These are phyloP conservation scores for Alternaria brassicae DNA, from an alignment of 2,329 filamentous ascomycete genomes.

Conservation along the genomic window DNA sequence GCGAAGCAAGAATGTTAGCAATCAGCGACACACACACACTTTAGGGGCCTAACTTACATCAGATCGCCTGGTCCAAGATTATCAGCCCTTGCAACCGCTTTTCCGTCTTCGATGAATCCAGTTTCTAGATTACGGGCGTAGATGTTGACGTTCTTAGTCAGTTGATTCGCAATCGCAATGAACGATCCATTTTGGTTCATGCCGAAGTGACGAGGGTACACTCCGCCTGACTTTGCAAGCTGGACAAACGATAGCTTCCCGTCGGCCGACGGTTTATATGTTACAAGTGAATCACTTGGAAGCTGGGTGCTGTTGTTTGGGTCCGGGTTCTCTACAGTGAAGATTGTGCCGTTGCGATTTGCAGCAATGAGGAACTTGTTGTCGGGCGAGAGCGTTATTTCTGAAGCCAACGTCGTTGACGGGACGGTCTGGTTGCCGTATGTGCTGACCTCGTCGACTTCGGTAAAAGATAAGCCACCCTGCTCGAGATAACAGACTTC, in stretches of 20 bases:
- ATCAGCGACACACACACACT: neutral
- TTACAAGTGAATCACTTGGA: slow-evolving; percentile 66
- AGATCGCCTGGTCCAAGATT: slow-evolving; percentile 27
- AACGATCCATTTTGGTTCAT: slow-evolving; percentile 69
- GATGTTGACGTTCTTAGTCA: slow-evolving; percentile 66
- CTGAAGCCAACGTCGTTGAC: slow-evolving; percentile 56
- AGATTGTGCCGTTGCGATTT: slow-evolving; percentile 68
- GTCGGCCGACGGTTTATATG: slow-evolving; percentile 48
- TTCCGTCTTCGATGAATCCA: slow-evolving; percentile 63
- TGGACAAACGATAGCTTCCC: slow-evolving; percentile 65
- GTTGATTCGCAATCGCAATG: slow-evolving; percentile 71
- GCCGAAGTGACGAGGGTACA: slow-evolving; percentile 70
- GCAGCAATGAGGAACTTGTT: slow-evolving; percentile 70
- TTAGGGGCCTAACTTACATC: slow-evolving; percentile 26
- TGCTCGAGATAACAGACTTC: slow-evolving; percentile 59
- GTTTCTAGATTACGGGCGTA: slow-evolving; percentile 65
- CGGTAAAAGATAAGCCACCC: slow-evolving; percentile 55
- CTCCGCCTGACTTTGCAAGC: slow-evolving; percentile 69
- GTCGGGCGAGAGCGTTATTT: slow-evolving; percentile 63
- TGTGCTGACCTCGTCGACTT: slow-evolving; percentile 56
- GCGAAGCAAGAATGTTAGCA: neutral
- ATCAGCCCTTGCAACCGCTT: slow-evolving; percentile 45
- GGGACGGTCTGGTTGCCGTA: slow-evolving; percentile 39
- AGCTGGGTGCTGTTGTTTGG: slow-evolving; percentile 45
- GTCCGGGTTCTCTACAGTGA: slow-evolving; percentile 57